Conservation (phyloP, 768 basidiomycete genomes). For the Pulveroboletus ravenelii region DNA sequence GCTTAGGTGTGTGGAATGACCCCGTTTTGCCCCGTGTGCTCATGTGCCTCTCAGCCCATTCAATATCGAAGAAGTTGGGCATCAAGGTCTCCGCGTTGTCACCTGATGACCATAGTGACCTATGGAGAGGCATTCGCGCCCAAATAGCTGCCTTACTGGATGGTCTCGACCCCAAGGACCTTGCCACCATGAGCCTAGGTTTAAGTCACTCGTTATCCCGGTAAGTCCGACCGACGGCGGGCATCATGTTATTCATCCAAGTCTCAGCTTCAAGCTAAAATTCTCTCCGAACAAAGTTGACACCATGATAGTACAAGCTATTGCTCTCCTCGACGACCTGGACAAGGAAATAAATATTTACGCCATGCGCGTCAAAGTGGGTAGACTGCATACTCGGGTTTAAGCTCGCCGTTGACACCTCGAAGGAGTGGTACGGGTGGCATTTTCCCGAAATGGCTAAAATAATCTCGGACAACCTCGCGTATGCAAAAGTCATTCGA, state of each 20-base stretch:
- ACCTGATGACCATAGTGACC: constrained; percentile 60
- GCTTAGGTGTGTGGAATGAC: constrained; percentile 63
- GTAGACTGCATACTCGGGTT: constrained; percentile 10
- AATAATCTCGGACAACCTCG: constrained; percentile 95
- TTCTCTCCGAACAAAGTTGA: constrained; percentile 99
- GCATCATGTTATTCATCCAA: constrained; percentile 5
- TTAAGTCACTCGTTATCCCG: constrained; percentile 94
- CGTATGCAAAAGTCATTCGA: constrained; percentile 92
- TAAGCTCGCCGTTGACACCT: neutral
- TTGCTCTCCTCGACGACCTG: constrained; percentile 93
- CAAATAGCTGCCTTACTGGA: constrained; percentile 86
- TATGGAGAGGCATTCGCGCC: constrained; percentile 92
- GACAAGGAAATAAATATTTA: constrained; percentile 99
- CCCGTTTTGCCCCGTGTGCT: constrained; percentile 3
- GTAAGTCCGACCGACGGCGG: constrained; percentile 37
- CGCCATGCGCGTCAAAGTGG: constrained; percentile 95
- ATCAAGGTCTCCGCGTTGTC: constrained; percentile 74
- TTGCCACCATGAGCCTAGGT: constrained; percentile 97
- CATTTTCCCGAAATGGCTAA: constrained; percentile 99
- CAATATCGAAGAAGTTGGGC: constrained; percentile 90
- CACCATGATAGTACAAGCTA: constrained; percentile 99
- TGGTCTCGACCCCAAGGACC: constrained; percentile 87
- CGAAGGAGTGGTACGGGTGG: constrained; percentile 99
- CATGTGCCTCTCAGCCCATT: constrained; percentile 47
- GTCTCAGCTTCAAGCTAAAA: constrained; percentile 89